phyloP scores from a whole-genome alignment of 176 grass and related monocot species.

The Echinochloa phyllopogon region DNA sequence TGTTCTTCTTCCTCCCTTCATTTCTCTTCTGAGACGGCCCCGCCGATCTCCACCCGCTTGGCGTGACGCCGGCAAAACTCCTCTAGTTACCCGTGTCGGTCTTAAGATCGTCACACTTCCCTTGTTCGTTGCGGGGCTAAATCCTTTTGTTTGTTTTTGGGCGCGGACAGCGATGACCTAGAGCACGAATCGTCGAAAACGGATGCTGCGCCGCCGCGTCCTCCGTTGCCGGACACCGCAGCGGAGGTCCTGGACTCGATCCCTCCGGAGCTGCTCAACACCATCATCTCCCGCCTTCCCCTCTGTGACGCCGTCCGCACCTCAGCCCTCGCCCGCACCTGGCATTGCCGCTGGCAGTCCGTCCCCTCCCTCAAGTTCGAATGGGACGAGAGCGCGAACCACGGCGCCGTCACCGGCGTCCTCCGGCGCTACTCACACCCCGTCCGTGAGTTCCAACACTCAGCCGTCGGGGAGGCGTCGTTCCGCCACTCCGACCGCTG shows the following conservation, averaged over 20 bases:
- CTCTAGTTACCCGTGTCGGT: too few species aligned
- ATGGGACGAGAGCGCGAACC: not conserved
- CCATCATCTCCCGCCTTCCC: not conserved
- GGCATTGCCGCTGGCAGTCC: conserved; percentile 22
- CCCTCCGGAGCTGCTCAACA: not conserved
- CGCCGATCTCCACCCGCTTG: too few species aligned
- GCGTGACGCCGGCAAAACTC: too few species aligned
- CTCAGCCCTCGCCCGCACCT: not conserved
- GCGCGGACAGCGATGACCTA: not conserved
- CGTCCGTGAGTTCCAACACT: conserved; percentile 13
- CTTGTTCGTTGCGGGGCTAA: not conserved
- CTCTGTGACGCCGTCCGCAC: not conserved
- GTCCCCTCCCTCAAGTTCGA: not conserved
- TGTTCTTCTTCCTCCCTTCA: too few species aligned
- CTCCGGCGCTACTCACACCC: not conserved
- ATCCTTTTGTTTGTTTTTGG: not conserved
- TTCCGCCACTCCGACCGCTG: not conserved
- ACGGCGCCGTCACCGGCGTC: not conserved
- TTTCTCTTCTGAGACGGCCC: too few species aligned
- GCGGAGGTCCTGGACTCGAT: not conserved
- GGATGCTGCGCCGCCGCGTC: not conserved
- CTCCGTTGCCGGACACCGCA: not conserved
- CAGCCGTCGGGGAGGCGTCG: not conserved
- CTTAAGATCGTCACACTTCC: too few species aligned
- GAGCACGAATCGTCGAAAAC: not conserved